phyloP scores from a whole-genome alignment of 2,329 filamentous ascomycete genomes.

The Keithomyces neogunnii region DNA sequence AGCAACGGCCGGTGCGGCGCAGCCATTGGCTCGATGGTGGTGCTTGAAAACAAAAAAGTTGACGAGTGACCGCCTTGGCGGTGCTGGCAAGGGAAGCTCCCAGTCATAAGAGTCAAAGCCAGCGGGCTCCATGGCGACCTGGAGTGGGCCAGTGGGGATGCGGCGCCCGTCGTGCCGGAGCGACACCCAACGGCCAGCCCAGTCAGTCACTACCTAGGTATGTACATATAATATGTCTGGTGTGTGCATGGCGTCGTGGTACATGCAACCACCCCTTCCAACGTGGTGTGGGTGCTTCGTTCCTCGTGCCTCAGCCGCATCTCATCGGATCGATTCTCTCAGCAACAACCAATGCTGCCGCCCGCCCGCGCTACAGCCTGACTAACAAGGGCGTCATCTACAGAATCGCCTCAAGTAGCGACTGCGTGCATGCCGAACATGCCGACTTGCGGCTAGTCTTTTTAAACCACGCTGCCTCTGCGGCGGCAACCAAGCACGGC shows the following conservation, averaged over 20 bases:
- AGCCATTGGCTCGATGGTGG: constrained; percentile 16
- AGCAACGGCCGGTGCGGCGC: constrained; percentile 14
- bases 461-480: too few species aligned
- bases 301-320: not conserved
- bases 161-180: not conserved
- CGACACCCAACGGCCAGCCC: too few species aligned
- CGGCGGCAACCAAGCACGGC: too few species aligned
- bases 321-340: not conserved
- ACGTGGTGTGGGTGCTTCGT: not conserved
- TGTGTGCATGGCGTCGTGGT: too few species aligned
- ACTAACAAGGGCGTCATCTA: too few species aligned
- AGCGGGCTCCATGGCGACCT: not conserved
- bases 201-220: too few species aligned
- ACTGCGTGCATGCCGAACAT: too few species aligned
- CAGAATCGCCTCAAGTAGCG: not conserved
- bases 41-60: constrained; percentile 19
- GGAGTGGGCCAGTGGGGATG: not conserved
- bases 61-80: constrained; percentile 2
- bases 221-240: too few species aligned
- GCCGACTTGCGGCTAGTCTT: too few species aligned
- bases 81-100: not conserved
- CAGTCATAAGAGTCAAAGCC: not conserved
- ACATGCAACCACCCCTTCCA: not conserved
- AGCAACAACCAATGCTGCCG: not conserved
- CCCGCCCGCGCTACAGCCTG: too few species aligned